Percentiles rank a stretch among this genome's conserved stretches.
Evolutionary conservation across 2,329 filamentous ascomycete species (phyloP).

Genomic region (Fusarium paranaense): DNA sequence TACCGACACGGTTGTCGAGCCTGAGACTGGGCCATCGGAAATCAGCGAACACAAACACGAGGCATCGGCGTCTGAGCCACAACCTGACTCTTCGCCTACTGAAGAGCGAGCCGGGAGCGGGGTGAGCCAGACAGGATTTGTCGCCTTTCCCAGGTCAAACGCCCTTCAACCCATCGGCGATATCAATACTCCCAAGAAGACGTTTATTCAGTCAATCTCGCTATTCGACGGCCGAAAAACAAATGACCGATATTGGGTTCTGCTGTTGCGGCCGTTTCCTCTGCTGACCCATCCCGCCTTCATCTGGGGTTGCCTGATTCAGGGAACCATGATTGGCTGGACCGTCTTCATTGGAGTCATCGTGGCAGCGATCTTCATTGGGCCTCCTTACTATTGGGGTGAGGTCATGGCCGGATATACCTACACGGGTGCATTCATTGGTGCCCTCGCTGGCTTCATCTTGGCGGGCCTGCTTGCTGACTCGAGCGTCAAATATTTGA

Average conservation of each 20-base stretch:
- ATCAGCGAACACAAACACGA: slow-evolving; percentile 20
- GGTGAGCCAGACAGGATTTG: slow-evolving; percentile 38
- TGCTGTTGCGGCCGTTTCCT: slow-evolving; percentile 80
- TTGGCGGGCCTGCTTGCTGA: slow-evolving; percentile 82
- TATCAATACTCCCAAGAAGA: slow-evolving; percentile 60
- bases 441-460: slow-evolving; percentile 80
- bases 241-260: slow-evolving; percentile 76
- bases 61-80: slow-evolving; percentile 7
- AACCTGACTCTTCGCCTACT: slow-evolving; percentile 2
- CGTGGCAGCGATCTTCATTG: slow-evolving; percentile 83
- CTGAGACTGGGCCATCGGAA: slow-evolving; percentile 43
- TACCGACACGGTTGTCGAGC: slow-evolving; percentile 67
- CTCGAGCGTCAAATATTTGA: slow-evolving; percentile 76
- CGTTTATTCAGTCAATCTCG: slow-evolving; percentile 70
- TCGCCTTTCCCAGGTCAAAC: slow-evolving; percentile 47
- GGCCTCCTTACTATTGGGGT: slow-evolving; percentile 83
- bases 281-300: slow-evolving; percentile 88
- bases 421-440: slow-evolving; percentile 87
- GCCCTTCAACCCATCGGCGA: slow-evolving; percentile 51
- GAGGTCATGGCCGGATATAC: slow-evolving; percentile 87
- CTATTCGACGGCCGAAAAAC: slow-evolving; percentile 87
- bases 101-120: not conserved
- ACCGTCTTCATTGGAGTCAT: slow-evolving; percentile 92
- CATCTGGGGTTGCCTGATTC: slow-evolving; percentile 81
- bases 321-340: slow-evolving; percentile 94